phyloP scores from a whole-genome alignment of 2,329 filamentous ascomycete genomes.

The Ophiostoma ulmi region DNA sequence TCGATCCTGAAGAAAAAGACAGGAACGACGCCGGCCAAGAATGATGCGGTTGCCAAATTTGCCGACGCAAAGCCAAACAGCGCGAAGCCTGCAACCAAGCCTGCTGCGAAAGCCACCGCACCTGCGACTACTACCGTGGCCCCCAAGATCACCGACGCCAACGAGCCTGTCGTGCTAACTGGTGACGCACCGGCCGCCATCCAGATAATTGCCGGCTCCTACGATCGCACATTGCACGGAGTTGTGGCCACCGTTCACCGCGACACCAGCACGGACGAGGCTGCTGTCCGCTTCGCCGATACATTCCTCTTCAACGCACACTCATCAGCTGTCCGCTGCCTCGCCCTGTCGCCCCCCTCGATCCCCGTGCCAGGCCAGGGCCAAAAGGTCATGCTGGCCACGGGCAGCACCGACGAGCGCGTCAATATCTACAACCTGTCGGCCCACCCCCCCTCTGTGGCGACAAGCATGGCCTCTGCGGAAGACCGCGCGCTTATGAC shows the following conservation, averaged over 20 bases:
- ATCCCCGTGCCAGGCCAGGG: conserved; percentile 53
- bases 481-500: conserved; percentile 54
- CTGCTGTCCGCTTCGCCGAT: conserved; percentile 60
- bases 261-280: conserved; percentile 23
- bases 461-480: conserved; percentile 30
- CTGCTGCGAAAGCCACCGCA: not conserved
- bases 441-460: conserved; percentile 55
- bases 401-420: conserved; percentile 85
- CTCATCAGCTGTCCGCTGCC: conserved; percentile 78
- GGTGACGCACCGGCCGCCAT: conserved; percentile 50
- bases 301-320: conserved; percentile 96
- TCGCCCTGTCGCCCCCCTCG: conserved; percentile 77
- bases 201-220: conserved; percentile 88
- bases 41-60: not conserved
- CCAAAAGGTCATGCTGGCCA: conserved; percentile 86
- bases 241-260: conserved; percentile 64
- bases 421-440: conserved; percentile 94
- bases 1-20: conserved; percentile 21
- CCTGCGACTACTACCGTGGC: not conserved
- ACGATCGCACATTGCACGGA: conserved; percentile 88
- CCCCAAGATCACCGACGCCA: not conserved
- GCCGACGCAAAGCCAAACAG: not conserved
- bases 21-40: not conserved
- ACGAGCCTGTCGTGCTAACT: not conserved
- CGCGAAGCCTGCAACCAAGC: conserved; percentile 10